Percentiles rank a stretch among this genome's conserved stretches.
Conservation (phyloP, 75 land plant species). For the Cupressus sempervirens region DNA sequence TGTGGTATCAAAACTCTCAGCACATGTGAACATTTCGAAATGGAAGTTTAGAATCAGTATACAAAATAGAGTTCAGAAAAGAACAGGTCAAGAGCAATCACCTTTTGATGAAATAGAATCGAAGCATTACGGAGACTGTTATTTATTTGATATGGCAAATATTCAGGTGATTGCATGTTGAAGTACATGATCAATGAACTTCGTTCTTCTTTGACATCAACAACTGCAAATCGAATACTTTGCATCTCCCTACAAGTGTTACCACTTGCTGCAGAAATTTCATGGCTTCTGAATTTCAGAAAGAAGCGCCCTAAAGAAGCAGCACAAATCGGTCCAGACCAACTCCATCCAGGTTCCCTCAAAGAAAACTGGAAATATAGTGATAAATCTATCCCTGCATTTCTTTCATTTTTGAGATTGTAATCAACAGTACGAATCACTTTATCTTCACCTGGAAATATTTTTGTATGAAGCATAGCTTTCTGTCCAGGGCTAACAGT, state of each 20-base stretch:
- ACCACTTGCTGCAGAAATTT: slow-evolving; percentile 4
- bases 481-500: slow-evolving; percentile 35
- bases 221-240: slow-evolving; percentile 38
- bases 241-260: slow-evolving; percentile 1
- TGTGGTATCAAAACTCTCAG: neutral
- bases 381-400: slow-evolving; percentile 22
- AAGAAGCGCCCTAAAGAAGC: slow-evolving; percentile 84
- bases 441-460: slow-evolving; percentile 25
- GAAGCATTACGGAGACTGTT: slow-evolving; percentile 49
- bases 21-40: neutral
- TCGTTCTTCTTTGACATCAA: slow-evolving; percentile 66
- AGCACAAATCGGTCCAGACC: slow-evolving; percentile 93
- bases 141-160: slow-evolving; percentile 78
- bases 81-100: slow-evolving; percentile 1
- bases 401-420: slow-evolving; percentile 28
- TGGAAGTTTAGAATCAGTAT: neutral
- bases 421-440: slow-evolving; percentile 26
- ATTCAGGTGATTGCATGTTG: slow-evolving; percentile 35
- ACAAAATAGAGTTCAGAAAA: neutral
- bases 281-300: slow-evolving; percentile 47
- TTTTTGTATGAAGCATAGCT: slow-evolving; percentile 32
- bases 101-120: slow-evolving; percentile 79
- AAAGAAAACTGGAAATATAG: slow-evolving; percentile 56
- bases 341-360: slow-evolving; percentile 44
- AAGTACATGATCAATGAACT: slow-evolving; percentile 64